Conservation (phyloP, 176 grass and related monocot genomes). For the Paspalum notatum region DNA sequence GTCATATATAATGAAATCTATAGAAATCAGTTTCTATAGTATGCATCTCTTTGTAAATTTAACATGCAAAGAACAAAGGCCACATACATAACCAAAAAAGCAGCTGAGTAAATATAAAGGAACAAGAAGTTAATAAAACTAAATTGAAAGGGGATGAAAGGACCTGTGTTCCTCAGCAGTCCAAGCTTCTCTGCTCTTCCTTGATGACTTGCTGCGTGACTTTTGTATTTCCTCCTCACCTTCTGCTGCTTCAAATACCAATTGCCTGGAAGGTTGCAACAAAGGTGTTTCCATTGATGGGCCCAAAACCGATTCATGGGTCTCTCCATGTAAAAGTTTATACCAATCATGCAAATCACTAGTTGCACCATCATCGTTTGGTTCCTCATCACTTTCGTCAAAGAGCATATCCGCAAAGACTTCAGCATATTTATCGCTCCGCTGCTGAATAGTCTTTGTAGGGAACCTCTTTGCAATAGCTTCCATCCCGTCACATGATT, state of each 20-base stretch:
- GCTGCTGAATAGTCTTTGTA: slow-evolving; percentile 39
- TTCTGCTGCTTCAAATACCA: background rate
- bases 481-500: slow-evolving; percentile 11
- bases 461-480: slow-evolving; percentile 17
- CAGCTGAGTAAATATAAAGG: background rate
- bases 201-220: background rate
- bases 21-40: background rate
- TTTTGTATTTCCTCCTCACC: slow-evolving; percentile 1
- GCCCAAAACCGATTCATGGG: background rate
- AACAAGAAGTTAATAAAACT: background rate
- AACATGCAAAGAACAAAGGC: background rate
- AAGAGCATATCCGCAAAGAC: slow-evolving; percentile 18
- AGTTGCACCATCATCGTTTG: background rate
- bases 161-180: slow-evolving; percentile 53
- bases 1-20: background rate
- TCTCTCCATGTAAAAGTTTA: background rate
- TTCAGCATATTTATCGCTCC: slow-evolving; percentile 34
- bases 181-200: slow-evolving; percentile 40
- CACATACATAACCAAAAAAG: background rate
- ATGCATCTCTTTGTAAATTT: background rate
- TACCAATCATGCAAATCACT: background rate
- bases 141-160: background rate
- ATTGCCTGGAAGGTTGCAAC: slow-evolving; percentile 4
- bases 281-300: background rate
- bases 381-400: slow-evolving; percentile 7